phyloP scores from a whole-genome alignment of 768 basidiomycete species.

The Chalciporus chontae region DNA sequence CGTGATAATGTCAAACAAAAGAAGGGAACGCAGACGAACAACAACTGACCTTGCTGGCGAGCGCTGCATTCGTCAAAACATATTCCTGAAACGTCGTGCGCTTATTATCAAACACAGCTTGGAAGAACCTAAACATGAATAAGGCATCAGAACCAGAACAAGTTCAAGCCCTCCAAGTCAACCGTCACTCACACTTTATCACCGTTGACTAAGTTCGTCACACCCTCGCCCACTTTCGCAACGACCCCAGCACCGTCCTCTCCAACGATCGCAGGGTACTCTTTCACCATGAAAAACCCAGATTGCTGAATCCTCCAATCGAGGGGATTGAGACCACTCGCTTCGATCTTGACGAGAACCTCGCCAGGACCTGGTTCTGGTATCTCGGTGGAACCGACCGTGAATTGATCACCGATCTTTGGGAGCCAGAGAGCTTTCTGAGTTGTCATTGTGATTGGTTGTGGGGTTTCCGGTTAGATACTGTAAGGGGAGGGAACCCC shows the following conservation, averaged over 20 bases:
- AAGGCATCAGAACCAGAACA: neutral
- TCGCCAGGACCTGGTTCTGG: conserved; percentile 39
- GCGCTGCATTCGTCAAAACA: conserved; percentile 16
- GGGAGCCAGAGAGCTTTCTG: conserved; percentile 19
- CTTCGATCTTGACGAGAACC: conserved; percentile 39
- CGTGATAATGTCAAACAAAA: neutral
- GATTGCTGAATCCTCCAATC: conserved; percentile 26
- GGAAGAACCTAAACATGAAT: conserved; percentile 1
- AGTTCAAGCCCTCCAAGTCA: too few species aligned
- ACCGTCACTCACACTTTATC: conserved; percentile 33
- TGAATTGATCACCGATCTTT: conserved; percentile 10
- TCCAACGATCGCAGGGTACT: conserved; percentile 37
- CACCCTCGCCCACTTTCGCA: conserved; percentile 34
- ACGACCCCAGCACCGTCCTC: conserved; percentile 36
- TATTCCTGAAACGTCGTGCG: conserved; percentile 24
- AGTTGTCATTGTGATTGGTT: conserved; percentile 1
- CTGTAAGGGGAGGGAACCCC: too few species aligned
- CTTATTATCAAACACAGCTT: neutral
- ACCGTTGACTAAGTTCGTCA: conserved; percentile 31
- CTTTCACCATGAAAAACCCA: conserved; percentile 20
- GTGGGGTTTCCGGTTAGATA: too few species aligned
- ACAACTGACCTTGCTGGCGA: conserved; percentile 16
- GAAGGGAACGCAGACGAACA: neutral
- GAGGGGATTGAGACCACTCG: conserved; percentile 43
- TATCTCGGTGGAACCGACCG: conserved; percentile 16